A percentile compares a stretch with the other conserved stretches of the same genome.
Evolutionary conservation across 805 yeast species (phyloP).

Genomic region (Metschnikowia cubensis): DNA sequence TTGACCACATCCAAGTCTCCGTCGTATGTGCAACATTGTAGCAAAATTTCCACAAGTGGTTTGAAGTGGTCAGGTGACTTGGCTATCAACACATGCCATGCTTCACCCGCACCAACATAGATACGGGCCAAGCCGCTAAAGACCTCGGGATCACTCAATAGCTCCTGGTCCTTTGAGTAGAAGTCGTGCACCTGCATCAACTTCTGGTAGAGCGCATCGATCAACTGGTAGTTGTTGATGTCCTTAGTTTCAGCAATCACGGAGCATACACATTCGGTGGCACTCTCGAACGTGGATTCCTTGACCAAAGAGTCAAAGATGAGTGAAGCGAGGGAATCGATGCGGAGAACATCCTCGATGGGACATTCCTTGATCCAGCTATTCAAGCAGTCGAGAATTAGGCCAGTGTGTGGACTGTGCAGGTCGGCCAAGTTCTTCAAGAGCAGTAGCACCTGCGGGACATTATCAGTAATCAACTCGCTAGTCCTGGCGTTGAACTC

Average conservation of each 20-base stretch:
- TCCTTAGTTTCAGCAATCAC: conserved; percentile 81
- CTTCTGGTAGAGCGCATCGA: conserved; percentile 65
- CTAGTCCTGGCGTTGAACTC: conserved; percentile 66
- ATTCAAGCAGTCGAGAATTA: conserved; percentile 69
- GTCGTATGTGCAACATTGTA: conserved; percentile 67
- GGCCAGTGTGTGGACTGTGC: conserved; percentile 22
- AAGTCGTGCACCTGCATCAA: conserved; percentile 57
- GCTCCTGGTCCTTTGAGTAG: conserved; percentile 24
- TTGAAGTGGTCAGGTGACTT: conserved; percentile 64
- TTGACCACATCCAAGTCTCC: conserved; percentile 86
- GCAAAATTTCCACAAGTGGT: conserved; percentile 67
- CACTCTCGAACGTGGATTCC: conserved; percentile 73
- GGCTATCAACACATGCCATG: conserved; percentile 88
- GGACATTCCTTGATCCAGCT: conserved; percentile 92
- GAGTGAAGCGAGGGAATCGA: conserved; percentile 60
- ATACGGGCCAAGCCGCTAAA: conserved; percentile 69
- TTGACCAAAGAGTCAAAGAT: conserved; percentile 59
- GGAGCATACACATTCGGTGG: conserved; percentile 82
- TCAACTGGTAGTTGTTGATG: conserved; percentile 55
- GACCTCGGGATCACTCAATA: conserved; percentile 57
- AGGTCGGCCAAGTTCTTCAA: conserved; percentile 46
- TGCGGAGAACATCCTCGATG: conserved; percentile 59
- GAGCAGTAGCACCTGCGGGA: conserved; percentile 61
- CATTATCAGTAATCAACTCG: conserved; percentile 61
- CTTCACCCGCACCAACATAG: conserved; percentile 89